Evolutionary conservation across 345 rosid species (phyloP), one percentile per base, ranked within the genome.

Genomic region (Pseudoturritis turrita): DNA sequence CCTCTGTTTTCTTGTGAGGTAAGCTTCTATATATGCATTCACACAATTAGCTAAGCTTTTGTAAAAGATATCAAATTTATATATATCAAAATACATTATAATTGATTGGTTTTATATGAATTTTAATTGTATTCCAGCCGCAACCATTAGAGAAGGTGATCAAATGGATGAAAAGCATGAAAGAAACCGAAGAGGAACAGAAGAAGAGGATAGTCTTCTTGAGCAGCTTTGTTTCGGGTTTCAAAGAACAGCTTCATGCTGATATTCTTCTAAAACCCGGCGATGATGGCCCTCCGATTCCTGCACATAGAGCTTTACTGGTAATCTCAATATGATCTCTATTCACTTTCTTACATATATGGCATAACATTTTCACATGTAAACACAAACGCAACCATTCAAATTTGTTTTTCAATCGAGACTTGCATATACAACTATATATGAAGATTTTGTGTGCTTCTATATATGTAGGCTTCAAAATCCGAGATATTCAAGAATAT

Each of bases 401-500:
- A 19, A 19, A 15, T 28, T 54, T 31, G 12, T 66, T 18, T 44
- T n/a, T 25, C 19, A 60, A 71, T 45, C 7, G 1, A 31, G 52
- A 6, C 51, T 61, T 44, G 6, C 17, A 39, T 40, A 17, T 14
- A 23, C 10, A 45, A 39, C 45, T 41, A 10, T 4, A 14, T 41
- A 26, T 47, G 31, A 23, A 69, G 10, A n/a, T 25, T 17, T 10
- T 54, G 31, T 18, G 50, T 70, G 12, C 8, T 51, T 72, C 0
- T 49, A 36, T 45, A 33, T 73, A 21, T 57, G 28, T 45, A 90
- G 97, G 96, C 97, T 51, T 81, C 91, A 50, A 90, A 89, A 81
- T 93, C 97, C 12, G 88, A 81, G 71, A 85, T 93, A 55, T 93
- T 93, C 65, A 89, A 82, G 77, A 84, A 86, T 65, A 81, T 87